Conservation (phyloP, 139 green algal genomes). For the Picochlorum sp. region DNA sequence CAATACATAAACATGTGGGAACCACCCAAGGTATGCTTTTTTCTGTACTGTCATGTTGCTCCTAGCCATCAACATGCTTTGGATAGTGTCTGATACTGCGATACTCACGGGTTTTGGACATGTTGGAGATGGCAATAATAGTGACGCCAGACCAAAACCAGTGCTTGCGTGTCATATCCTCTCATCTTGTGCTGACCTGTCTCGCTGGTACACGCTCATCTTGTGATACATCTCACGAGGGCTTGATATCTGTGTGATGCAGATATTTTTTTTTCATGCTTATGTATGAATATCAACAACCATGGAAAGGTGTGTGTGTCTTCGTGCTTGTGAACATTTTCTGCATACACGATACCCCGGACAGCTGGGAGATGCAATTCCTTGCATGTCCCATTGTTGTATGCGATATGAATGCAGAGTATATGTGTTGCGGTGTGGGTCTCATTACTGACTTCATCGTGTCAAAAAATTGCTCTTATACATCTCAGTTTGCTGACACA, state of each 20-base stretch:
- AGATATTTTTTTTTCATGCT: too few species aligned
- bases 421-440: conserved; percentile 24
- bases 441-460: conserved; percentile 16
- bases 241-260: not conserved
- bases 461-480: conserved; percentile 29
- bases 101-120: conserved; percentile 17
- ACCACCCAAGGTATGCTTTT: too few species aligned
- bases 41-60: not conserved
- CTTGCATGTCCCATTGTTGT: conserved; percentile 36
- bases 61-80: not conserved
- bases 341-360: conserved; percentile 29
- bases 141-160: conserved; percentile 32
- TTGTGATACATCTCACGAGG: not conserved
- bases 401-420: conserved; percentile 28
- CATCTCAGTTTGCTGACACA: not conserved
- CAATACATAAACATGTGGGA: too few species aligned
- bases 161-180: conserved; percentile 14
- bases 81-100: conserved; percentile 5
- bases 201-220: conserved; percentile 30
- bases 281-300: too few species aligned
- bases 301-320: too few species aligned
- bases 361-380: conserved; percentile 25
- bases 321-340: not conserved
- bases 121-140: conserved; percentile 26
- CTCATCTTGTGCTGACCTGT: conserved; percentile 33